A percentile compares a stretch with the other conserved stretches of the same genome.
Conservation (phyloP, 2,329 filamentous ascomycete genomes). For the Pyricularia pennisetigena region DNA sequence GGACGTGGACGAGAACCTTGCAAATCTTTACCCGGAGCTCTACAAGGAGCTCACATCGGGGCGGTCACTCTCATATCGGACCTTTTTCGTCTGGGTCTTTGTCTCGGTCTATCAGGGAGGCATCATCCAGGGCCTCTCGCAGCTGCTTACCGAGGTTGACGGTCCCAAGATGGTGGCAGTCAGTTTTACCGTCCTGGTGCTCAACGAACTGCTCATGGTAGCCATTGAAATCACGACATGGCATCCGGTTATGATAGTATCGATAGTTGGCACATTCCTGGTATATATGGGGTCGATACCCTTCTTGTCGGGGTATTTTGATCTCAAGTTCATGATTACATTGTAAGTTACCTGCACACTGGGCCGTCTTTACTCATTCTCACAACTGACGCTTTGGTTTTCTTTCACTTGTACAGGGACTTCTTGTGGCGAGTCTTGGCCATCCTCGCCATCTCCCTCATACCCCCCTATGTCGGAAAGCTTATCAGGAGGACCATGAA, state of each 20-base stretch:
- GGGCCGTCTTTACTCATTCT: background rate
- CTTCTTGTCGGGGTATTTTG: slow-evolving; percentile 83
- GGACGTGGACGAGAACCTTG: slow-evolving; percentile 88
- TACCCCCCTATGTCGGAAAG: slow-evolving; percentile 84
- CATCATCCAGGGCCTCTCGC: slow-evolving; percentile 89
- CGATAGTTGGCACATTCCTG: slow-evolving; percentile 70
- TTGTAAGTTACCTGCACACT: slow-evolving; percentile 32
- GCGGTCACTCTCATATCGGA: slow-evolving; percentile 78
- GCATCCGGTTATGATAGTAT: slow-evolving; percentile 86
- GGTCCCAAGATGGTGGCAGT: slow-evolving; percentile 71
- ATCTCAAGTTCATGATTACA: slow-evolving; percentile 68
- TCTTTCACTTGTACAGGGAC: slow-evolving; percentile 36
- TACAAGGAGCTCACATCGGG: slow-evolving; percentile 96
- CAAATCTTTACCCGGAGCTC: slow-evolving; percentile 90
- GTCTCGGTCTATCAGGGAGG: slow-evolving; percentile 93
- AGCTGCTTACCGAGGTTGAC: slow-evolving; percentile 74
- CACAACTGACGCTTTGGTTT: background rate
- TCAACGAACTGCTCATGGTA: slow-evolving; percentile 97
- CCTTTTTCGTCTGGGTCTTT: slow-evolving; percentile 94
- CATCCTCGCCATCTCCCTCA: slow-evolving; percentile 68
- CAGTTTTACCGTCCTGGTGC: slow-evolving; percentile 80
- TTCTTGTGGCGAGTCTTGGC: slow-evolving; percentile 84
- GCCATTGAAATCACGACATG: slow-evolving; percentile 94
- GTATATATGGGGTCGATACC: slow-evolving; percentile 78
- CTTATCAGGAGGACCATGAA: slow-evolving; percentile 75